These are phyloP conservation scores for Heracleum sosnowskyi DNA, from an alignment of 129 eudicot genomes.

Conservation along the genomic window DNA sequence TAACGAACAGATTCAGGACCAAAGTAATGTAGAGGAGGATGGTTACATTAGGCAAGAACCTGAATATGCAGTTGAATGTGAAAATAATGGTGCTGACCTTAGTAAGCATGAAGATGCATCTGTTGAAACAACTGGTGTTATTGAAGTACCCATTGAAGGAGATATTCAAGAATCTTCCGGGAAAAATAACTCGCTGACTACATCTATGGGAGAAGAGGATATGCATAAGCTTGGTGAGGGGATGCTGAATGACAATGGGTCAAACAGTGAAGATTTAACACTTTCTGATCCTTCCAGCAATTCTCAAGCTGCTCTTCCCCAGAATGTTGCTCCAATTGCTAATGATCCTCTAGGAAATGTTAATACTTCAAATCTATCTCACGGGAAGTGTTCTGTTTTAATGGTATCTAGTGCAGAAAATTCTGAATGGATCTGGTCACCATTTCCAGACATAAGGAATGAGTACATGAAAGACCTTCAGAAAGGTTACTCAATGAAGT, in stretches of 20 bases:
- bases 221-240: background rate
- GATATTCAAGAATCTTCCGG: constrained; percentile 15
- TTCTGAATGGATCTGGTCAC: constrained; percentile 63
- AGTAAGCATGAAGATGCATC: background rate
- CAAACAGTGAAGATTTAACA: constrained; percentile 7
- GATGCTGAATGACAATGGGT: background rate
- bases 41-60: constrained; percentile 13
- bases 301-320: constrained; percentile 16
- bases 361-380: constrained; percentile 14
- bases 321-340: constrained; percentile 10
- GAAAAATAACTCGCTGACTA: constrained; percentile 11
- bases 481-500: constrained; percentile 44
- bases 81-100: constrained; percentile 13
- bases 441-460: constrained; percentile 41
- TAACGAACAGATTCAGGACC: constrained; percentile 7
- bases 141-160: constrained; percentile 37
- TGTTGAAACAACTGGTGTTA: constrained; percentile 7
- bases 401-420: constrained; percentile 20
- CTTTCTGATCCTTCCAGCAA: background rate
- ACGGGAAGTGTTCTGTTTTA: constrained; percentile 15
- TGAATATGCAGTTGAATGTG: constrained; percentile 7
- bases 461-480: constrained; percentile 51
- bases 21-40: constrained; percentile 14
- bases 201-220: background rate
- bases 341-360: constrained; percentile 6